A percentile compares a stretch with the other conserved stretches of the same genome.
These are phyloP conservation scores for Hippophae tibetana DNA, from an alignment of 306 rosid species.

Conservation along the genomic window DNA sequence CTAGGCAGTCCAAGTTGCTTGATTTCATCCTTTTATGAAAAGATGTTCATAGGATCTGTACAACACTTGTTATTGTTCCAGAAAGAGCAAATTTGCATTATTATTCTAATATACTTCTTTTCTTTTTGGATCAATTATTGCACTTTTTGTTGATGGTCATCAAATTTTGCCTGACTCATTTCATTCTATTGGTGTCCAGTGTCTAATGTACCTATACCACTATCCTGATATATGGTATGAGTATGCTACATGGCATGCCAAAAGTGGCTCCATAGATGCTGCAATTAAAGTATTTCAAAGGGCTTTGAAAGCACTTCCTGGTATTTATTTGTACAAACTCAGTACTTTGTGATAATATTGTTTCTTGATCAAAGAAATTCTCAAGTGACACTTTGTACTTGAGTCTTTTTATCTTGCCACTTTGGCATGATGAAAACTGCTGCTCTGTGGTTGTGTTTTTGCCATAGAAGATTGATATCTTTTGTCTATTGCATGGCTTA, in stretches of 20 bases:
- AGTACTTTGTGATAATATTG: conserved; percentile 8
- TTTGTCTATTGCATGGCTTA: conserved; percentile 1
- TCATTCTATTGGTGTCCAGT: conserved; percentile 45
- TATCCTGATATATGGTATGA: conserved; percentile 96
- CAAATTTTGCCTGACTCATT: conserved; percentile 18
- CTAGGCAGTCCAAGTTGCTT: neutral
- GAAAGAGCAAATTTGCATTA: too few species aligned
- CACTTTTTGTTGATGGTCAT: neutral
- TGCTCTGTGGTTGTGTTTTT: neutral
- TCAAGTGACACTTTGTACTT: conserved; percentile 5
- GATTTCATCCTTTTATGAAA: neutral
- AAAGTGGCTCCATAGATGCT: conserved; percentile 77
- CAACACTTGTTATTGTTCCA: neutral
- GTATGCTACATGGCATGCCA: conserved; percentile 95
- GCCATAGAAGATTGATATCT: neutral
- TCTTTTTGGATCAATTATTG: conserved; percentile 1
- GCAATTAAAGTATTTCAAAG: conserved; percentile 96
- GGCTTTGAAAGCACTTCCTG: conserved; percentile 91
- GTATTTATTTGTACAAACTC: conserved; percentile 22
- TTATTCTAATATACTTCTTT: neutral
- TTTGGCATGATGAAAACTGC: conserved; percentile 3
- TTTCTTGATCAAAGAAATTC: conserved; percentile 13
- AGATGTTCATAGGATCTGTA: neutral
- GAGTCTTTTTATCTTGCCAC: conserved; percentile 6
- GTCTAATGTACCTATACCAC: conserved; percentile 92